These are phyloP conservation scores for Schoenoplectus tabernaemontani DNA, from an alignment of 202 grass and related monocot genomes.

Conservation along the genomic window DNA sequence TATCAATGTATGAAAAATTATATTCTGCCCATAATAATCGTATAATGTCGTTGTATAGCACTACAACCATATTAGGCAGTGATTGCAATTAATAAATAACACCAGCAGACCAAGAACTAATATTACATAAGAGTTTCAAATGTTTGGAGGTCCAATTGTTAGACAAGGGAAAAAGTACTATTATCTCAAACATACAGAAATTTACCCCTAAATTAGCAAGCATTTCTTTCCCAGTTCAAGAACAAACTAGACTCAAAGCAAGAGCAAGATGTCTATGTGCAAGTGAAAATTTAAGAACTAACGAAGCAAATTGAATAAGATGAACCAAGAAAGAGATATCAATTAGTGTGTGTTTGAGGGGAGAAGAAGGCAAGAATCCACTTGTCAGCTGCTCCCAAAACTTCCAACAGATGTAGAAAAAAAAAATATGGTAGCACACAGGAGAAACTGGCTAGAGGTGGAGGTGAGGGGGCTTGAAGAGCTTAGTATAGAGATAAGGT, in stretches of 20 bases:
- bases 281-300: background rate
- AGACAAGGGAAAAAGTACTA: background rate
- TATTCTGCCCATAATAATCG: background rate
- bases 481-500: background rate
- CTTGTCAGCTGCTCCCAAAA: too few species aligned
- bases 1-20: background rate
- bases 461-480: background rate
- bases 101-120: background rate
- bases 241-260: background rate
- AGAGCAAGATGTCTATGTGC: background rate
- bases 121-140: background rate
- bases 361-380: too few species aligned
- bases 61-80: background rate
- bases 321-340: background rate
- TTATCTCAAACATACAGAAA: background rate
- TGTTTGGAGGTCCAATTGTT: background rate
- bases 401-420: background rate
- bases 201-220: background rate
- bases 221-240: background rate
- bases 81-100: background rate
- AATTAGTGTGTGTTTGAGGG: too few species aligned
- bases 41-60: background rate
- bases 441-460: background rate
- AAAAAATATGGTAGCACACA: background rate
- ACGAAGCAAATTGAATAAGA: background rate